phyloP scores from a whole-genome alignment of 352 stramenopile genomes.

The Pythium dissimile region DNA sequence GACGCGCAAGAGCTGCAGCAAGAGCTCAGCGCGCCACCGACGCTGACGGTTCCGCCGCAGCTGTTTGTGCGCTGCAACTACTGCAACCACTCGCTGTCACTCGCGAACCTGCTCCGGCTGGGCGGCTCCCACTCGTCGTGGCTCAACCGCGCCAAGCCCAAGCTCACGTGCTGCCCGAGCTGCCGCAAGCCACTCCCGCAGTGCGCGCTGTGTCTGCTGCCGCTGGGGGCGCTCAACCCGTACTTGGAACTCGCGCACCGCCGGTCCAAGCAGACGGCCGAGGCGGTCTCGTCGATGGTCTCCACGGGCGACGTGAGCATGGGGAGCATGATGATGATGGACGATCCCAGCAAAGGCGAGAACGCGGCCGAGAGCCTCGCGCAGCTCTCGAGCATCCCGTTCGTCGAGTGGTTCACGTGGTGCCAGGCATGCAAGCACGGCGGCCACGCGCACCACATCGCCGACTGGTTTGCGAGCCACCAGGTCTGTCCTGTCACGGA shows the following conservation, averaged over 20 bases:
- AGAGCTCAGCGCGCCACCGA: constrained; percentile 40
- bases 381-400: constrained; percentile 90
- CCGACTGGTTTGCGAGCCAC: constrained; percentile 92
- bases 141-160: constrained; percentile 87
- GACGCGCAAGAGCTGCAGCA: constrained; percentile 45
- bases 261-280: constrained; percentile 55
- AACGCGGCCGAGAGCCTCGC: constrained; percentile 81
- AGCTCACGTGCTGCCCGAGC: constrained; percentile 87
- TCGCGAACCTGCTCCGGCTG: constrained; percentile 84
- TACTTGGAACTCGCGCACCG: constrained; percentile 93
- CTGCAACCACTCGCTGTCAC: constrained; percentile 88
- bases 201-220: constrained; percentile 92
- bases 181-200: constrained; percentile 93
- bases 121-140: constrained; percentile 90
- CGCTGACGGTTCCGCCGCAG: constrained; percentile 72
- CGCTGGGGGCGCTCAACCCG: constrained; percentile 92
- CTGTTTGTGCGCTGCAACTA: constrained; percentile 95
- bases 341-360: constrained; percentile 48
- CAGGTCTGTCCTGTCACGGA: constrained; percentile 90
- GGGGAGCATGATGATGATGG: no score
- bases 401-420: constrained; percentile 96
- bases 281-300: constrained; percentile 35
- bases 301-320: constrained; percentile 18
- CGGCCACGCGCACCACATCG: constrained; percentile 92
- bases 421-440: constrained; percentile 90